Conservation (phyloP, 2,329 filamentous ascomycete species). For the Verticillium alfalfae region DNA sequence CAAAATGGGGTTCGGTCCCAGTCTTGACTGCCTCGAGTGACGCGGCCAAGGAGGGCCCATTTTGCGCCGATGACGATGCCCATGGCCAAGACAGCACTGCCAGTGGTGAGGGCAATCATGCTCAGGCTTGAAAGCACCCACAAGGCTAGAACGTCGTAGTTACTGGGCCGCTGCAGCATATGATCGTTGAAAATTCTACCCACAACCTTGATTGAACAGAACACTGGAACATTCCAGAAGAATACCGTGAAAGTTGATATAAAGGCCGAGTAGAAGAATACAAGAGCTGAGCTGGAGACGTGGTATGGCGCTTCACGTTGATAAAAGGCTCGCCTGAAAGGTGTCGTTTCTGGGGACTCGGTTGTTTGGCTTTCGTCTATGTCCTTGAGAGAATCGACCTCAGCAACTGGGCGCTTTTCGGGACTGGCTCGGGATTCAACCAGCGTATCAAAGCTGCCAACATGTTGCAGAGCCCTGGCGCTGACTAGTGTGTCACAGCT, state of each 20-base stretch:
- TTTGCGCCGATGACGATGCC: conserved; percentile 38
- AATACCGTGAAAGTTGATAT: conserved; percentile 37
- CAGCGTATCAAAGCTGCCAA: conserved; percentile 18
- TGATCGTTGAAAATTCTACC: conserved; percentile 21
- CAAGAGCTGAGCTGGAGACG: conserved; percentile 39
- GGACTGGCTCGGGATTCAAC: conserved; percentile 5
- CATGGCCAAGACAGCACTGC: conserved; percentile 36
- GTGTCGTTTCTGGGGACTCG: conserved; percentile 21
- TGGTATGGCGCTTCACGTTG: conserved; percentile 42
- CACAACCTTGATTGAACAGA: conserved; percentile 41
- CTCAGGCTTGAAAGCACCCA: conserved; percentile 31
- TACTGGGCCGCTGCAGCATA: conserved; percentile 12
- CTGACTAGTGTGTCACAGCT: conserved; percentile 11
- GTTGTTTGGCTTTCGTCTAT: neutral
- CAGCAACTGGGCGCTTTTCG: neutral
- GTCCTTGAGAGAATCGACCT: conserved; percentile 1
- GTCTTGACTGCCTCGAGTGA: conserved; percentile 46
- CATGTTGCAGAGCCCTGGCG: conserved; percentile 11
- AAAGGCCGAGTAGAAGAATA: conserved; percentile 43
- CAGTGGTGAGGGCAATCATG: conserved; percentile 34
- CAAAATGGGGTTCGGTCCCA: conserved; percentile 53
- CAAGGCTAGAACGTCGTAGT: conserved; percentile 26
- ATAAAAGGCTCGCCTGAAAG: conserved; percentile 53
- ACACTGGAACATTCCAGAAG: conserved; percentile 45
- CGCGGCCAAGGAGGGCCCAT: conserved; percentile 45